phyloP scores from a whole-genome alignment of 257 asterid species.

The Haberlea rhodopensis region DNA sequence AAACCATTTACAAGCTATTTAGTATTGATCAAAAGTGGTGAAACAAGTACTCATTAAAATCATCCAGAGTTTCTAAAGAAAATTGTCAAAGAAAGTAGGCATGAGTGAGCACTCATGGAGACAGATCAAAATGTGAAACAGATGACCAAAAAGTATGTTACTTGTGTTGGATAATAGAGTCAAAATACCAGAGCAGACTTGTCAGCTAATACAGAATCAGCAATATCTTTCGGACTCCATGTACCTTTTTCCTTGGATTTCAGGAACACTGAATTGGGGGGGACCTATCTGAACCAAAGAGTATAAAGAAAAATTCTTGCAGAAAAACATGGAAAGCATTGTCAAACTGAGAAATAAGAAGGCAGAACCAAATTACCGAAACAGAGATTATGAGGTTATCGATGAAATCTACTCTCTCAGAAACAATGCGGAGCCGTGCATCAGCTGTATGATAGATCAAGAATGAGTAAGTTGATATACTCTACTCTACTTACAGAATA shows the following conservation, averaged over 20 bases:
- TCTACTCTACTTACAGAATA: too few species aligned
- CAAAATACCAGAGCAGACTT: slow-evolving; percentile 84
- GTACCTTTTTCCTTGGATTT: slow-evolving; percentile 73
- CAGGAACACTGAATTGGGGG: slow-evolving; percentile 74
- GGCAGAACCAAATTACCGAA: slow-evolving; percentile 55
- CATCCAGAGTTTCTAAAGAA: neutral
- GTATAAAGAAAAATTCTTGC: slow-evolving; percentile 25
- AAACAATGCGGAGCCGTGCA: slow-evolving; percentile 98
- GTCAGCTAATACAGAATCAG: slow-evolving; percentile 86
- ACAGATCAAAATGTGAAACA: neutral
- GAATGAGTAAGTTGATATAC: slow-evolving; percentile 26
- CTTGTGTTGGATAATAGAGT: slow-evolving; percentile 1
- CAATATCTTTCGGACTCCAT: slow-evolving; percentile 89
- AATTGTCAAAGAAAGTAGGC: neutral
- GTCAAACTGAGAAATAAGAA: slow-evolving; percentile 3
- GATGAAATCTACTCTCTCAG: slow-evolving; percentile 91
- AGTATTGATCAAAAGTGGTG: neutral
- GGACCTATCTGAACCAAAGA: slow-evolving; percentile 81
- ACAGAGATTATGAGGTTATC: slow-evolving; percentile 88
- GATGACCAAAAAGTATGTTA: slow-evolving; percentile 6
- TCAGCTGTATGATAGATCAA: slow-evolving; percentile 63
- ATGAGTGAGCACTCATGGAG: neutral
- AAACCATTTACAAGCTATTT: neutral
- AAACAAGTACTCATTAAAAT: neutral
- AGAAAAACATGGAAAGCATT: neutral